phyloP scores from a whole-genome alignment of 768 basidiomycete genomes.

The Trametes elegans region DNA sequence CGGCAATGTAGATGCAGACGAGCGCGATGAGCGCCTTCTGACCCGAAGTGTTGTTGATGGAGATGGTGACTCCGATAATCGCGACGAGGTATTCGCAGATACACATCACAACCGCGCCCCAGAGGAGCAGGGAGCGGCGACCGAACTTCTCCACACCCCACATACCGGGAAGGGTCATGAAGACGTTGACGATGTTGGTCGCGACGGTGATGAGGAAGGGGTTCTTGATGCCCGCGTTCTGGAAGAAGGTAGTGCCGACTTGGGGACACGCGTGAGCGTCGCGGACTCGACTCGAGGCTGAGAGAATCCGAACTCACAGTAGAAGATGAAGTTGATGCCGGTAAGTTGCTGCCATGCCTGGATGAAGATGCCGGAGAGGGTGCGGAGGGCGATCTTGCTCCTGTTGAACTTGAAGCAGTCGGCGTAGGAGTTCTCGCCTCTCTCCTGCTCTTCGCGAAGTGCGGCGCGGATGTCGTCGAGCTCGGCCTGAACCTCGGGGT shows the following conservation, averaged over 20 bases:
- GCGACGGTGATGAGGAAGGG: conserved; percentile 56
- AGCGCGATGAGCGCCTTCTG: conserved; percentile 59
- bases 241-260: conserved; percentile 44
- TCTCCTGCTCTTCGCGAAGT: conserved; percentile 54
- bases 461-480: conserved; percentile 54
- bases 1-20: conserved; percentile 43
- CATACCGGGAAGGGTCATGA: conserved; percentile 75
- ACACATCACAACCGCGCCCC: conserved; percentile 78
- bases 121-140: conserved; percentile 70
- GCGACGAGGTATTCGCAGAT: conserved; percentile 80
- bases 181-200: conserved; percentile 70
- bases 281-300: background rate
- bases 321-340: conserved; percentile 68
- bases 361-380: conserved; percentile 73
- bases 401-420: conserved; percentile 52
- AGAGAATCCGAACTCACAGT: conserved; percentile 23
- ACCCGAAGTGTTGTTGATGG: conserved; percentile 41
- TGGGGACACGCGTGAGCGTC: background rate
- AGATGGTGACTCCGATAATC: conserved; percentile 51
- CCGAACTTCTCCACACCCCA: conserved; percentile 77
- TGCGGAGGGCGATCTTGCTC: conserved; percentile 63
- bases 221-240: conserved; percentile 37
- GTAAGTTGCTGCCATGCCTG: conserved; percentile 78
- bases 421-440: conserved; percentile 58
- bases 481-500: conserved; percentile 48